A percentile compares a stretch with the other conserved stretches of the same genome.
Conservation (phyloP, 169 alveolate genomes). For the Plasmodium sp. region DNA sequence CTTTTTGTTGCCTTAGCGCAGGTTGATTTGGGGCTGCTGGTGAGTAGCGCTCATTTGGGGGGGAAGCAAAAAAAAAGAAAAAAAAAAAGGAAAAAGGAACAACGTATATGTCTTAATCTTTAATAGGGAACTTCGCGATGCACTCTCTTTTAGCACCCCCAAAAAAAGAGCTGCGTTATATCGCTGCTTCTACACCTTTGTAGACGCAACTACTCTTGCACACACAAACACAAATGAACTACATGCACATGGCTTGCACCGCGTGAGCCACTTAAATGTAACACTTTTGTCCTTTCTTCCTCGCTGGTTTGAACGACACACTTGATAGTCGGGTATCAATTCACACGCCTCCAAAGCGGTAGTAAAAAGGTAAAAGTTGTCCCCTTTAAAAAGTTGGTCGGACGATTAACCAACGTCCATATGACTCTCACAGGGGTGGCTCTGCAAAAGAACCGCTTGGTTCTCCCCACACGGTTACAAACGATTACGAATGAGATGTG, state of each 20-base stretch:
- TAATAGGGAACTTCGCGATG: background rate
- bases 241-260: background rate
- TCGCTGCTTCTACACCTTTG: background rate
- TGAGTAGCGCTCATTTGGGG: background rate
- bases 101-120: background rate
- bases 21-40: background rate
- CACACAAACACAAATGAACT: background rate
- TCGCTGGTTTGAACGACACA: background rate
- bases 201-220: background rate
- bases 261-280: background rate
- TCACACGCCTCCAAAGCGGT: background rate
- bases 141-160: background rate
- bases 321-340: background rate
- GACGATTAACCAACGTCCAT: background rate
- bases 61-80: background rate
- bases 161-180: background rate
- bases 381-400: background rate
- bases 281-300: background rate
- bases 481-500: background rate
- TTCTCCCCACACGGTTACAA: background rate
- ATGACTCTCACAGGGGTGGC: background rate
- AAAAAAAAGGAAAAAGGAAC: background rate
- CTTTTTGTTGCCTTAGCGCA: conserved; percentile 36
- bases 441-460: background rate
- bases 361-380: background rate